Conservation (phyloP, 495 filamentous ascomycete genomes). For the Penicillium manginii region DNA sequence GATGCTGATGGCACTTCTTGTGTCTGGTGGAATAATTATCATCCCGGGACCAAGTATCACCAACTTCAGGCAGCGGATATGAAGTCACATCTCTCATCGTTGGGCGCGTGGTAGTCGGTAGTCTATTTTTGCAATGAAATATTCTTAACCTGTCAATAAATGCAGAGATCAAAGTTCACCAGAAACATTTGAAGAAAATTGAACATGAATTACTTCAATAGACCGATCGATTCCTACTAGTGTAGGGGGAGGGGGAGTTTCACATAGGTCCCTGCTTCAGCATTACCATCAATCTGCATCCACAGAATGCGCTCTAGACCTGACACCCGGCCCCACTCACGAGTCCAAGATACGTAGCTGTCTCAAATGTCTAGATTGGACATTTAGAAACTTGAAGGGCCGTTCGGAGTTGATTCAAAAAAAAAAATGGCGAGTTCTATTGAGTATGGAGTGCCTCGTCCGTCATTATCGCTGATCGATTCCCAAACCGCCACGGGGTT, state of each 20-base stretch:
- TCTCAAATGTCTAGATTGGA: not conserved
- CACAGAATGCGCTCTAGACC: not conserved
- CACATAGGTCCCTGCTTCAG: slow-evolving; percentile 12
- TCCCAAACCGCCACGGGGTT: slow-evolving; percentile 26
- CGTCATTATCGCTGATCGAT: slow-evolving; percentile 23
- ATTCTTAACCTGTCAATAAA: not conserved
- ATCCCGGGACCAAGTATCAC: slow-evolving; percentile 43
- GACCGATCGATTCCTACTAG: not conserved
- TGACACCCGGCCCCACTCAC: not conserved
- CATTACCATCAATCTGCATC: slow-evolving; percentile 5
- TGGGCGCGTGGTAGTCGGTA: slow-evolving; percentile 35
- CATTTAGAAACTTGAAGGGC: too few species aligned
- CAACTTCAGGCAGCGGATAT: slow-evolving; percentile 44
- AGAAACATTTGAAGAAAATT: not conserved
- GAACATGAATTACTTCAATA: not conserved
- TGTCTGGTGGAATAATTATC: slow-evolving; percentile 49
- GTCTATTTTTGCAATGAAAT: not conserved
- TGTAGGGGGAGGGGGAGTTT: not conserved
- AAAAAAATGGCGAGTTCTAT: not conserved
- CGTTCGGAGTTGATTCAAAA: too few species aligned
- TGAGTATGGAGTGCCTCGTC: not conserved
- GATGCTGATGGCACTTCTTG: slow-evolving; percentile 37
- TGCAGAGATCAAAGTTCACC: not conserved
- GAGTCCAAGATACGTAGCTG: not conserved
- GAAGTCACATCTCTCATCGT: slow-evolving; percentile 29